phyloP scores from a whole-genome alignment of 345 rosid genomes.

The Rhizophora mangle region DNA sequence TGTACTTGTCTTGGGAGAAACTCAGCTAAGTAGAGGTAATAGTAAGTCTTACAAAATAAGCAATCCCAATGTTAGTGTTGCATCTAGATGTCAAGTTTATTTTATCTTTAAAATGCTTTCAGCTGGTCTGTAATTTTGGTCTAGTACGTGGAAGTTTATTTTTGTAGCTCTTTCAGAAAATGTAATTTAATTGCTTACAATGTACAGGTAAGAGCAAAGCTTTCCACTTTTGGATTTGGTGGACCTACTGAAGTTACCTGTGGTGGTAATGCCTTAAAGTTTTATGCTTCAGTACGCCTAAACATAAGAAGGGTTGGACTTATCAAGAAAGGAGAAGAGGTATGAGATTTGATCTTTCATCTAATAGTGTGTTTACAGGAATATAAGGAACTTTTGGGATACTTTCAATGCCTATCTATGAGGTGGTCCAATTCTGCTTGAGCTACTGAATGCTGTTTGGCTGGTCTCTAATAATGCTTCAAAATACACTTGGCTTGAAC shows the following conservation, averaged over 20 bases:
- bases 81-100: slow-evolving; percentile 2
- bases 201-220: slow-evolving; percentile 79
- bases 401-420: neutral
- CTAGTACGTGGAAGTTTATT: neutral
- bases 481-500: neutral
- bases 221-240: slow-evolving; percentile 88
- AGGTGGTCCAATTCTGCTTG: neutral
- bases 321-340: slow-evolving; percentile 93
- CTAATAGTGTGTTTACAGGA: neutral
- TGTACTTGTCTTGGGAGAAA: neutral
- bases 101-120: neutral
- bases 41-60: too few relatives aligned
- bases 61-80: neutral
- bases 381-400: neutral
- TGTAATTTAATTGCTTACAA: neutral
- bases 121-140: slow-evolving; percentile 1
- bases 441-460: too few relatives aligned
- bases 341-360: slow-evolving; percentile 21
- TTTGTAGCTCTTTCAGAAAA: too few relatives aligned
- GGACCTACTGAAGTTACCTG: slow-evolving; percentile 96
- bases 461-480: too few relatives aligned
- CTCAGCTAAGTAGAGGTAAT: too few relatives aligned
- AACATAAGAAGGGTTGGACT: slow-evolving; percentile 64
- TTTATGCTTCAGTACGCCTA: slow-evolving; percentile 92
- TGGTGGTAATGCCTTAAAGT: slow-evolving; percentile 98